These are phyloP conservation scores for Cryoendolithus antarcticus DNA, from an alignment of 2,329 filamentous ascomycete genomes.

Conservation along the genomic window DNA sequence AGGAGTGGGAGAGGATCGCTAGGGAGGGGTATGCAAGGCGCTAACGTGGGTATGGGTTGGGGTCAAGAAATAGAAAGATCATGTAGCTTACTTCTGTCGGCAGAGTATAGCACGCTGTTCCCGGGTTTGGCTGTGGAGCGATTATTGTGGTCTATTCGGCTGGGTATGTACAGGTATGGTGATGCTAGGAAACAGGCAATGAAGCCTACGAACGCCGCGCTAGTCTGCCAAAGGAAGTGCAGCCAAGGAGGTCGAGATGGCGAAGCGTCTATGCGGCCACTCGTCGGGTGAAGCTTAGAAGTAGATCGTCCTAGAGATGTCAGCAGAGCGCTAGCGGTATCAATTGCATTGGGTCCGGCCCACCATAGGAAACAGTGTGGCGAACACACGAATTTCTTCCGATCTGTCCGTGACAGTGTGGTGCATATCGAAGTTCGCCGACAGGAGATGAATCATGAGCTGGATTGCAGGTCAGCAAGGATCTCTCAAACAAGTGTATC, in stretches of 20 bases:
- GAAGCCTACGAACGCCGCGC: no score
- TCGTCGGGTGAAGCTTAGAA: constrained; percentile 7
- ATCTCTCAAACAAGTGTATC: background rate
- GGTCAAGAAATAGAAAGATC: no score
- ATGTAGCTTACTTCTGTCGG: no score
- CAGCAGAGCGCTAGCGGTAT: background rate
- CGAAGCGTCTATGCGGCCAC: background rate
- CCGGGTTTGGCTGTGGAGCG: no score
- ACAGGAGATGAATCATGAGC: constrained; percentile 35
- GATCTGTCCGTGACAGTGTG: constrained; percentile 73
- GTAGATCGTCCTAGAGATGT: constrained; percentile 6
- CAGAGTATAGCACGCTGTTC: no score
- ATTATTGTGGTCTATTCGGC: no score
- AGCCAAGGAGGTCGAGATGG: no score
- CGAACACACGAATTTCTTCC: constrained; percentile 96
- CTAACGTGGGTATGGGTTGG: no score
- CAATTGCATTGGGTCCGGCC: constrained; percentile 22
- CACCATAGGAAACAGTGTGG: constrained; percentile 94
- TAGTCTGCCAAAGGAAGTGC: no score
- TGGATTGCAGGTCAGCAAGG: constrained; percentile 35
- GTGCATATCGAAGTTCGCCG: constrained; percentile 54
- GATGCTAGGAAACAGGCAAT: no score
- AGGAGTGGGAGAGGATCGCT: constrained; percentile 17
- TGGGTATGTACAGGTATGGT: no score
- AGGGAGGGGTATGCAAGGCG: no score